Evolutionary conservation across 2,329 filamentous ascomycete species (phyloP), one percentile per base, ranked within the genome.

Genomic region (Coleophoma eucalyptorum): DNA sequence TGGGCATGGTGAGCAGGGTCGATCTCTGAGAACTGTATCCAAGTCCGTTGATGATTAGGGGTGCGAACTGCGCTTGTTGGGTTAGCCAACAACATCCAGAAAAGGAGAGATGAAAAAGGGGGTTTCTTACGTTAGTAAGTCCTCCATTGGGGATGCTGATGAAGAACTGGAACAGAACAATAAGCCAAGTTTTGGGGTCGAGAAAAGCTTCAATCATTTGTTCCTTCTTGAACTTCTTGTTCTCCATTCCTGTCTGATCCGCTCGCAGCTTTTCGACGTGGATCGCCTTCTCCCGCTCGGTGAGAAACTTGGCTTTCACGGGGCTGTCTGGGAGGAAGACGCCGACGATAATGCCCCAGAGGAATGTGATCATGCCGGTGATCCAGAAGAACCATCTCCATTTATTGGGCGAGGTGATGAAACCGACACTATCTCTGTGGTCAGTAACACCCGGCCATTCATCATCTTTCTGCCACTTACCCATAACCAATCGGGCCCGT

Each of bases 1-100:
- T 86, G 0, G 83, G 83, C 54, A 87, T 86, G 59, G 83, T 86
- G 18, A 71, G 54, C 4, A 71, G 57, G 0, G 67, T 67, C 1
- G 66, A 62, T 16, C 65, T 50, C 4, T 67, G 58, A 1, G 67
- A 51, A 1, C 57, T 58, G 48, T 68, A 70, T 7, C 68, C 68
- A 10, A 71, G 61, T 11, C 63, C 63, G n/a, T 63, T 60, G 50
- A 71, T 69, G 41, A 70, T 63, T 18, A 69, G 65, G 15, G 54
- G 54, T 4, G 51, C 32, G 42, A 55, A 55, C 52, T 54, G 19
- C 18, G n/a, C n/a, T n/a, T 10, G 26, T 5, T 3, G 26, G 6
- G 10, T 26, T 26, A 26, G 26, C 26, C 6, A 7, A 3, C 26
- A 5, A 26, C 10, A 2, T 26, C 10, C 2, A 3, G 26, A 26